phyloP scores from a whole-genome alignment of 352 stramenopile species.

The Phytophthora kernoviae region DNA sequence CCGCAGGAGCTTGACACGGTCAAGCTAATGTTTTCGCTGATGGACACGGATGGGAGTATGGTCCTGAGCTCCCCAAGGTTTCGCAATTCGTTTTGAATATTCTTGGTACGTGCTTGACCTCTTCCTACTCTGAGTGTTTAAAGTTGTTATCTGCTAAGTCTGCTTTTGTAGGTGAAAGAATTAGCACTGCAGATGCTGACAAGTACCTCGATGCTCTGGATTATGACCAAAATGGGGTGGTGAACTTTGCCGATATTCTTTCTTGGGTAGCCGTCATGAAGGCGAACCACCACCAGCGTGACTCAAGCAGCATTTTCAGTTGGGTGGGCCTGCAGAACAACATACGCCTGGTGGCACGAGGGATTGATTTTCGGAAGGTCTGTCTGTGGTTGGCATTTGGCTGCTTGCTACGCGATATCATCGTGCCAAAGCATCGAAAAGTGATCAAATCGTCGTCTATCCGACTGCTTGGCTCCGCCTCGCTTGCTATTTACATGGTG shows the following conservation, averaged over 20 bases:
- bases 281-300: constrained; percentile 43
- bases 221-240: constrained; percentile 71
- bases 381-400: constrained; percentile 38
- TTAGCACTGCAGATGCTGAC: constrained; percentile 50
- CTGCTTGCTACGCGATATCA: constrained; percentile 41
- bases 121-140: too few relatives aligned
- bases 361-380: constrained; percentile 21
- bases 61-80: constrained; percentile 60
- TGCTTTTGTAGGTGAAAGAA: constrained; percentile 56
- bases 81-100: constrained; percentile 78
- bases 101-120: constrained; percentile 43
- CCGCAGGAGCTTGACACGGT: constrained; percentile 73
- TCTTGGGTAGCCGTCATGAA: constrained; percentile 83
- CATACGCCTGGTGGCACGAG: constrained; percentile 12
- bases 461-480: constrained; percentile 26
- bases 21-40: constrained; percentile 83
- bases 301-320: constrained; percentile 20
- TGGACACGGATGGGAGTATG: constrained; percentile 80
- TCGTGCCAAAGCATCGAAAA: constrained; percentile 38
- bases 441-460: constrained; percentile 40
- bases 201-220: constrained; percentile 75
- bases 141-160: too few relatives aligned
- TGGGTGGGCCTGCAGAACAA: constrained; percentile 23
- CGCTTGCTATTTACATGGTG: constrained; percentile 35
- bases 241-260: constrained; percentile 80